phyloP scores from a whole-genome alignment of 192 early-diverging fungal genomes.

The Entophlyctis luteolus region DNA sequence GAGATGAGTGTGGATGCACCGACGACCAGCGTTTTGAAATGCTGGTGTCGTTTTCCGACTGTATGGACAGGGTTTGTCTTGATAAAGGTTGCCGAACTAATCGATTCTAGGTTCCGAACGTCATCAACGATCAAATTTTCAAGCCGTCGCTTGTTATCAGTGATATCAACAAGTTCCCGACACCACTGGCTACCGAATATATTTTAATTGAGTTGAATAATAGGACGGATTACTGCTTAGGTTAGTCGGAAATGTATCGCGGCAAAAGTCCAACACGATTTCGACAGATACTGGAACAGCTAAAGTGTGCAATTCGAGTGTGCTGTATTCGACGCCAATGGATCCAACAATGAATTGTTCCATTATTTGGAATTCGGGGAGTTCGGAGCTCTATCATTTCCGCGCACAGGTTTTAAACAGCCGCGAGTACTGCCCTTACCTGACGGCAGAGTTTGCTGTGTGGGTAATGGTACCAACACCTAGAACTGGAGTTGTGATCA shows the following conservation, averaged over 20 bases:
- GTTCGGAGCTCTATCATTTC: constrained; percentile 27
- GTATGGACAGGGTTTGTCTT: constrained; percentile 14
- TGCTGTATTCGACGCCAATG: constrained; percentile 1
- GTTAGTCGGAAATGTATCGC: too few relatives aligned
- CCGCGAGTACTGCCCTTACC: constrained; percentile 10
- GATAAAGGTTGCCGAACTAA: not conserved
- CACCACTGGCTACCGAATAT: not conserved
- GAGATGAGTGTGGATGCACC: constrained; percentile 12
- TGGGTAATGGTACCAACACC: constrained; percentile 22
- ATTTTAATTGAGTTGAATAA: constrained; percentile 23
- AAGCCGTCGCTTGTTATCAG: not conserved
- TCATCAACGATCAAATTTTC: constrained; percentile 18
- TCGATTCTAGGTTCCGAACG: constrained; percentile 10
- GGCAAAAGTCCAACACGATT: too few relatives aligned
- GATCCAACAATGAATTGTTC: constrained; percentile 6
- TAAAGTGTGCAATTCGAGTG: not conserved
- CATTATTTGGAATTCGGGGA: constrained; percentile 9
- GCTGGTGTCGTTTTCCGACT: constrained; percentile 13
- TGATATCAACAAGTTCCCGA: not conserved
- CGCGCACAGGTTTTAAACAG: constrained; percentile 13
- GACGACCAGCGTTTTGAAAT: not conserved
- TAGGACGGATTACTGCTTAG: constrained; percentile 28
- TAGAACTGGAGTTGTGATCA: constrained; percentile 14
- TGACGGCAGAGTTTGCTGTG: constrained; percentile 18
- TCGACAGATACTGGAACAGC: constrained; percentile 2